Evolutionary conservation across 129 eudicot genomes (phyloP).

Genomic region (Daucus carota): DH1_v3.0 NC_030388.2:12301501-12302000

Average conservation of each 20-base stretch:
- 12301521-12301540: background rate
- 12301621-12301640: background rate
- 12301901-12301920: background rate
- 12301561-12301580: background rate
- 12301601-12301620: background rate
- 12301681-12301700: conserved; percentile 11
- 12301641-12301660: conserved; percentile 1
- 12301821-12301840: conserved; percentile 35
- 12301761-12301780: conserved; percentile 2
- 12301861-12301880: background rate
- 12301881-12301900: background rate
- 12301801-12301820: conserved; percentile 27
- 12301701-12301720: background rate
- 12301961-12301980: conserved; percentile 36
- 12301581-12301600: background rate
- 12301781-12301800: conserved; percentile 44
- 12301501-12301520: background rate
- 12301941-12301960: conserved; percentile 31
- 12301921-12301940: background rate
- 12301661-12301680: conserved; percentile 20
- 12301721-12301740: conserved; percentile 1
- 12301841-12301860: background rate
- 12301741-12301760: conserved; percentile 2
- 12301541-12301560: background rate
- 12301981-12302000: conserved; percentile 59